Conservation (phyloP, 768 basidiomycete genomes). For the Clavaria fumosa region DNA sequence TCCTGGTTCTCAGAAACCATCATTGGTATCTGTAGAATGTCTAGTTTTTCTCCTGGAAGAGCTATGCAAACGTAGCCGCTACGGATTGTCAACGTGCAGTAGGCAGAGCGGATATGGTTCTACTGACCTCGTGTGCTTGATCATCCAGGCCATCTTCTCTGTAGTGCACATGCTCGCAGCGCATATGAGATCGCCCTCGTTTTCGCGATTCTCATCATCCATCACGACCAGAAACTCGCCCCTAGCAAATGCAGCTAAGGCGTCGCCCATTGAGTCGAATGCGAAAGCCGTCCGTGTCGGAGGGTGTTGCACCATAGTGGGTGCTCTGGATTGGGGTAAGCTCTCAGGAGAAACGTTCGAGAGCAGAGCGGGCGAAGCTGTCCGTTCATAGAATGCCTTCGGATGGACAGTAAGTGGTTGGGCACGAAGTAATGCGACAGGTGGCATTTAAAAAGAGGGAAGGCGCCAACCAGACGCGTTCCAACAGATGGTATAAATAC, state of each 20-base stretch:
- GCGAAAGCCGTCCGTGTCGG: constrained; percentile 30
- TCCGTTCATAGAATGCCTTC: no score
- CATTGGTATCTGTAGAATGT: constrained; percentile 73
- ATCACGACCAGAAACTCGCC: constrained; percentile 95
- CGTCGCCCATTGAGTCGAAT: constrained; percentile 73
- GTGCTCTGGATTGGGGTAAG: no score
- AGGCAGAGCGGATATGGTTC: no score
- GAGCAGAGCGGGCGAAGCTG: no score
- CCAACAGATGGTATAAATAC: no score
- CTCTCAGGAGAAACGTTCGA: no score
- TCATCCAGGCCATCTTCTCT: constrained; percentile 99
- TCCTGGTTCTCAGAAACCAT: constrained; percentile 91
- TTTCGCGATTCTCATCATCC: constrained; percentile 93
- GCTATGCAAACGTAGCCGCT: constrained; percentile 94
- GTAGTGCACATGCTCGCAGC: constrained; percentile 74
- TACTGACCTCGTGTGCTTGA: constrained; percentile 81
- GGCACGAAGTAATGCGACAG: no score
- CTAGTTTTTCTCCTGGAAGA: constrained; percentile 59
- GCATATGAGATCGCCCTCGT: constrained; percentile 93
- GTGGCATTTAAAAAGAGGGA: no score
- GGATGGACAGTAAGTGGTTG: no score
- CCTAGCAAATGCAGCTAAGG: constrained; percentile 53
- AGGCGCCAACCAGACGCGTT: no score
- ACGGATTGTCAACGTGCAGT: no score
- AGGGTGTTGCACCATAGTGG: constrained; percentile 17